Conservation (phyloP, 2,329 filamentous ascomycete species). For the Talaromyces pinophilus region DNA sequence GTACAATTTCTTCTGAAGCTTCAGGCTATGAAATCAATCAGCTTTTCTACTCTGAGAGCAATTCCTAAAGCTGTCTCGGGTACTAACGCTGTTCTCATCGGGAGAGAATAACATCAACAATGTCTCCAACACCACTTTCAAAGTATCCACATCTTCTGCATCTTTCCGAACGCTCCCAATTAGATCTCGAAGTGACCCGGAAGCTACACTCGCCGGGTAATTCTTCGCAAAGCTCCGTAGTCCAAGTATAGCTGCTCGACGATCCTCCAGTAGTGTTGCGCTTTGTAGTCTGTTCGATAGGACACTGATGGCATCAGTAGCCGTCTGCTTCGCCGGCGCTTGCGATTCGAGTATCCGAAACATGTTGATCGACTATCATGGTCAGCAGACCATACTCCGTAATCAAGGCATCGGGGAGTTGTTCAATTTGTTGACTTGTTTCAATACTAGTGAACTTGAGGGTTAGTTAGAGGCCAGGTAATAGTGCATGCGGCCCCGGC, state of each 20-base stretch:
- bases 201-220: conserved; percentile 93
- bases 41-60: background rate
- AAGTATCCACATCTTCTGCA: conserved; percentile 91
- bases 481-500: conserved; percentile 5
- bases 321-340: conserved; percentile 93
- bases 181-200: conserved; percentile 82
- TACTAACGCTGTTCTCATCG: conserved; percentile 60
- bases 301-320: conserved; percentile 88
- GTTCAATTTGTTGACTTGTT: background rate
- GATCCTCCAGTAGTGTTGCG: conserved; percentile 89
- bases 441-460: background rate
- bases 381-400: conserved; percentile 35
- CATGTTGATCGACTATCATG: conserved; percentile 49
- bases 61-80: background rate
- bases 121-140: conserved; percentile 93
- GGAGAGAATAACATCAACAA: conserved; percentile 86
- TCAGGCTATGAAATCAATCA: conserved; percentile 63
- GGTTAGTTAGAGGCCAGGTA: conserved; percentile 21
- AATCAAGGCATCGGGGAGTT: conserved; percentile 19
- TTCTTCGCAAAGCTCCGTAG: conserved; percentile 94
- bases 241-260: conserved; percentile 87
- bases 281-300: conserved; percentile 84
- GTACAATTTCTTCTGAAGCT: conserved; percentile 90
- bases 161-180: conserved; percentile 85
- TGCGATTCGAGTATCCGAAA: conserved; percentile 64